These are phyloP conservation scores for Cadophora sp. DNA, from an alignment of 2,329 filamentous ascomycete species.

Conservation along the genomic window DNA sequence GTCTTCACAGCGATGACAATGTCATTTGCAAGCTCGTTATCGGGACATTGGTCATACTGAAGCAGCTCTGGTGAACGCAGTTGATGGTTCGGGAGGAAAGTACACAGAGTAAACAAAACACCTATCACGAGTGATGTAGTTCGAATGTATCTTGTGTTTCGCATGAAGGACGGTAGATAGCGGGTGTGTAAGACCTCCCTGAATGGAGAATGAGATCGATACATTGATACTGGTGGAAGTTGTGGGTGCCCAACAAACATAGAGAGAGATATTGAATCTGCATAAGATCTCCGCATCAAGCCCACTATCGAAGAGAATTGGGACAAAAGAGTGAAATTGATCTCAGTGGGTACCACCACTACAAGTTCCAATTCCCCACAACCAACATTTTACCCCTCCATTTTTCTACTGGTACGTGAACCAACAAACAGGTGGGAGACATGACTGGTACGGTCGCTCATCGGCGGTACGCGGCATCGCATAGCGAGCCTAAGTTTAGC, in stretches of 20 bases:
- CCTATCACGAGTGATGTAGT: neutral
- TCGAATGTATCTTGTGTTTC: neutral
- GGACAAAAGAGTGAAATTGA: neutral
- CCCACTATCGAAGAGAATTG: neutral
- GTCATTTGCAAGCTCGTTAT: neutral
- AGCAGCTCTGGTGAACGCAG: neutral
- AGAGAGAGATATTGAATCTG: neutral
- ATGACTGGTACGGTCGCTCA: neutral
- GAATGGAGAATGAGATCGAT: neutral
- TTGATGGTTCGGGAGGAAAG: neutral
- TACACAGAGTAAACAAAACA: neutral
- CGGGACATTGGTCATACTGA: neutral
- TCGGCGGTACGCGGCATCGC: neutral
- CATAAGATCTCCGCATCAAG: neutral
- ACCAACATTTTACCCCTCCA: neutral
- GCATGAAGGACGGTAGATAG: neutral
- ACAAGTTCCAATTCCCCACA: neutral
- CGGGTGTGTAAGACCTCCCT: neutral
- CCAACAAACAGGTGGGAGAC: neutral
- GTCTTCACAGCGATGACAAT: slow-evolving; percentile 58
- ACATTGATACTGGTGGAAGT: neutral
- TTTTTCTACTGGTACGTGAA: neutral
- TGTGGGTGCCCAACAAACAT: neutral
- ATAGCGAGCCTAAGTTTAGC: neutral
- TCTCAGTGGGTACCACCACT: neutral